phyloP scores from a whole-genome alignment of 2,329 filamentous ascomycete genomes.

The Neocatenulostroma microsporum region DNA sequence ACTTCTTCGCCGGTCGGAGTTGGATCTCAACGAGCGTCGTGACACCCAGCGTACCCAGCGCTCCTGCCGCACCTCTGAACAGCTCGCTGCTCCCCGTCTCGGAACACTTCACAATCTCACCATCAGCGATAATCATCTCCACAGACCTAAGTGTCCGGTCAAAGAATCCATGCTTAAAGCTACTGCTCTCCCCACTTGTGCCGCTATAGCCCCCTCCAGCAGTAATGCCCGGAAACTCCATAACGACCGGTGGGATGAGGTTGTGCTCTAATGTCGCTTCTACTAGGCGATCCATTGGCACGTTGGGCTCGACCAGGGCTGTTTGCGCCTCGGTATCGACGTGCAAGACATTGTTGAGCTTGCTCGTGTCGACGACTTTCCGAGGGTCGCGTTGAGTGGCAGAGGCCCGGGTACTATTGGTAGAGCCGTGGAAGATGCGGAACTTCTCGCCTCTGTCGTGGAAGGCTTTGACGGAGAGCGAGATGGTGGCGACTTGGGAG shows the following conservation, averaged over 20 bases:
- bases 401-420: constrained; percentile 61
- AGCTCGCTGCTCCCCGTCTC: constrained; percentile 46
- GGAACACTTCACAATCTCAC: constrained; percentile 48
- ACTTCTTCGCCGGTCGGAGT: constrained; percentile 40
- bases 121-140: constrained; percentile 57
- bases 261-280: constrained; percentile 48
- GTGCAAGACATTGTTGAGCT: constrained; percentile 40
- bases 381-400: constrained; percentile 33
- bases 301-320: constrained; percentile 58
- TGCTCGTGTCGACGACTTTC: constrained; percentile 41
- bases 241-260: constrained; percentile 57
- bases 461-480: constrained; percentile 9
- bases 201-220: constrained; percentile 60
- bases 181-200: constrained; percentile 59
- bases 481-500: too few relatives aligned
- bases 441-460: constrained; percentile 48
- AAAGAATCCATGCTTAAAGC: constrained; percentile 60
- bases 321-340: constrained; percentile 38
- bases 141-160: constrained; percentile 54
- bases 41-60: constrained; percentile 60
- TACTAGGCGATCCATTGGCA: constrained; percentile 59
- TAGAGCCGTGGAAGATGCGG: constrained; percentile 69
- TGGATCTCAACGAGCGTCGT: constrained; percentile 50
- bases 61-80: constrained; percentile 33
- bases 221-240: constrained; percentile 65